A percentile compares a stretch with the other conserved stretches of the same genome.
Evolutionary conservation across 2,329 filamentous ascomycete genomes (phyloP).

Genomic region (Fusarium decemcellulare): DNA sequence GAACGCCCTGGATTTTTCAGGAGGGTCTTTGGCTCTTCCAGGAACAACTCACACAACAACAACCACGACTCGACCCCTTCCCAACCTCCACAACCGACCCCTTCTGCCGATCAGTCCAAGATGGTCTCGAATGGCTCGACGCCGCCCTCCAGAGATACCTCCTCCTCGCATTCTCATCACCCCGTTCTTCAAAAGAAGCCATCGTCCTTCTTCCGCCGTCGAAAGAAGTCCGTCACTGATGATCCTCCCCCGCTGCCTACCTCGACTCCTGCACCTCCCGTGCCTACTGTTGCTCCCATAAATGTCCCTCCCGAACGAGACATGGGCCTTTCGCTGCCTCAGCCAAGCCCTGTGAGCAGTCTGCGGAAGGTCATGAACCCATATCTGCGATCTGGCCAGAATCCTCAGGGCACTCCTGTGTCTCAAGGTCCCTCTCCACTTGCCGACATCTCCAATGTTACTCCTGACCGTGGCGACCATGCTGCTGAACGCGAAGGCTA

Average conservation of each 20-base stretch:
- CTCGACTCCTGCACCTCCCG: conserved; percentile 58
- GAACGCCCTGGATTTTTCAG: conserved; percentile 92
- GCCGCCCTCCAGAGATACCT: conserved; percentile 65
- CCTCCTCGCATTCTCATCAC: conserved; percentile 61
- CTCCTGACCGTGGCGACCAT: conserved; percentile 27
- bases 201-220: conserved; percentile 92
- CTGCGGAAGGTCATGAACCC: conserved; percentile 90
- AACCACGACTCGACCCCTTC: conserved; percentile 41
- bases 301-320: conserved; percentile 50
- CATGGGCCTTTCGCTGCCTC: conserved; percentile 51
- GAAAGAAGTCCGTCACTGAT: conserved; percentile 91
- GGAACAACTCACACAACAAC: conserved; percentile 57
- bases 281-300: conserved; percentile 55
- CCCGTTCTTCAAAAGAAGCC: conserved; percentile 86
- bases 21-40: conserved; percentile 86
- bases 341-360: conserved; percentile 81
- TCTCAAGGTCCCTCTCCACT: conserved; percentile 45
- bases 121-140: conserved; percentile 64
- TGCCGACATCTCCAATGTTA: conserved; percentile 45
- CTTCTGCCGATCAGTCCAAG: conserved; percentile 51
- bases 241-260: conserved; percentile 72
- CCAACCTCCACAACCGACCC: conserved; percentile 37
- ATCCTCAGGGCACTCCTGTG: conserved; percentile 43
- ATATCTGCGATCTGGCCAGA: conserved; percentile 69
- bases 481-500: conserved; percentile 50